Evolutionary conservation across 495 filamentous ascomycete genomes (phyloP), one percentile per base, ranked within the genome.

Genomic region (Amorphotheca resinae): DNA sequence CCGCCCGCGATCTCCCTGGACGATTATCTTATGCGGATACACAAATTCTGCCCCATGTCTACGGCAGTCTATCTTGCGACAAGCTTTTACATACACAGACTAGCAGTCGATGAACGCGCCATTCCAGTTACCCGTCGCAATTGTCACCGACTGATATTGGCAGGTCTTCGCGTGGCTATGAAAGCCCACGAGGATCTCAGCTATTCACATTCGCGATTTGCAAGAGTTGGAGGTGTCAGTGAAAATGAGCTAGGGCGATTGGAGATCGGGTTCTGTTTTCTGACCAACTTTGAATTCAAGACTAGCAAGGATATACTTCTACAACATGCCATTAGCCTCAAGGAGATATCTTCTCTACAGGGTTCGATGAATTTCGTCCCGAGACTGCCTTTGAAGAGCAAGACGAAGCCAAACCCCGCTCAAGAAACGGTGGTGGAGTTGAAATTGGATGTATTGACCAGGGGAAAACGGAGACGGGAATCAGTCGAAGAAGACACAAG

Each of bases 11-110:
- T 96, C 41, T 65, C 80, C 8, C 65, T 96, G 34, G 77, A 81
- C 51, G 82, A 93, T 36, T 98, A 98, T 59, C 69, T 95, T 15
- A 62, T 77, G 48, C 83, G 91, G 33, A 74, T 96, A 37, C 89
- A 96, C 58, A 70, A 68, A 28, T 96, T 79, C 59, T 98, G 91
- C 50, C 89, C 93, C 16, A 82, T 95, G 76, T 93, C 87, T n/a
- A 89, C 91, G 2, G 88, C 78, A 12, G 93, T 95, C 23, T 94
- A 91, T 52, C 77, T 98, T n/a, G 87, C 91, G 1, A 79, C 91
- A 1, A 85, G 84, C 34, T 63, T 80, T n/a, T 96, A 96, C 59
- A 87, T 95, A 40, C 80, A 86, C 53, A 72, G 76, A 38, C 72
- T 96, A 31, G 80, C 77, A 0, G 70, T 87, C 8, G 64, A 77